These are phyloP conservation scores for Nyssa sinensis DNA, from an alignment of 148 eudicot genomes.

Conservation along the genomic window DNA sequence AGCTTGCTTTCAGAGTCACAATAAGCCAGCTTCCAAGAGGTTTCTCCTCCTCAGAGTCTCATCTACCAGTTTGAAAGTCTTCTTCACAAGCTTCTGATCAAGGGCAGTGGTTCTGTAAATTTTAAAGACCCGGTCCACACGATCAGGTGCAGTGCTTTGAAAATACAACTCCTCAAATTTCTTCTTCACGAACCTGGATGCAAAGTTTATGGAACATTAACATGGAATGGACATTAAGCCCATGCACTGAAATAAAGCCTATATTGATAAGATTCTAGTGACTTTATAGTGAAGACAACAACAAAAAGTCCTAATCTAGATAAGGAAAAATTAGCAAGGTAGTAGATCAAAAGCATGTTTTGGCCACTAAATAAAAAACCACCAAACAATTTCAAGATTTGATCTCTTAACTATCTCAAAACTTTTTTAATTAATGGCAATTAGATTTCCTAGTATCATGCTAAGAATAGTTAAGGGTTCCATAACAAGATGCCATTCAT, in stretches of 20 bases:
- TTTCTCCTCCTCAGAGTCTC: conserved; percentile 96
- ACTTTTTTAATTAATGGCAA: not conserved
- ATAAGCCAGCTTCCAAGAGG: conserved; percentile 87
- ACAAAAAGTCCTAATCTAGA: not conserved
- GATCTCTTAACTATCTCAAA: not conserved
- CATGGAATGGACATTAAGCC: not conserved
- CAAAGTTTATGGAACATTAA: not conserved
- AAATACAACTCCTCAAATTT: conserved; percentile 95
- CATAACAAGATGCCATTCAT: no score
- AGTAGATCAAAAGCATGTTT: not conserved
- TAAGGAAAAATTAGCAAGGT: not conserved
- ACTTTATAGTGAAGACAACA: not conserved
- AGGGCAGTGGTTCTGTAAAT: conserved; percentile 95
- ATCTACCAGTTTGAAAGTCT: conserved; percentile 90
- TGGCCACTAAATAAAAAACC: not conserved
- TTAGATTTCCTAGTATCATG: not conserved
- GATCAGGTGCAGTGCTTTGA: conserved; percentile 84
- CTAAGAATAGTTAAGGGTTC: not conserved
- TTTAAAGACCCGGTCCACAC: conserved; percentile 89
- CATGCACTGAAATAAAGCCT: not conserved
- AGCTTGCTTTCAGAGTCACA: conserved; percentile 40
- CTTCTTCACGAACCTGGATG: conserved; percentile 82
- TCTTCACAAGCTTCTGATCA: conserved; percentile 93
- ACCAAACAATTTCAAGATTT: not conserved
- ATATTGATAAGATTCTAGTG: not conserved